Conservation (phyloP, 306 rosid species). For the Clitoria ternatea region DNA sequence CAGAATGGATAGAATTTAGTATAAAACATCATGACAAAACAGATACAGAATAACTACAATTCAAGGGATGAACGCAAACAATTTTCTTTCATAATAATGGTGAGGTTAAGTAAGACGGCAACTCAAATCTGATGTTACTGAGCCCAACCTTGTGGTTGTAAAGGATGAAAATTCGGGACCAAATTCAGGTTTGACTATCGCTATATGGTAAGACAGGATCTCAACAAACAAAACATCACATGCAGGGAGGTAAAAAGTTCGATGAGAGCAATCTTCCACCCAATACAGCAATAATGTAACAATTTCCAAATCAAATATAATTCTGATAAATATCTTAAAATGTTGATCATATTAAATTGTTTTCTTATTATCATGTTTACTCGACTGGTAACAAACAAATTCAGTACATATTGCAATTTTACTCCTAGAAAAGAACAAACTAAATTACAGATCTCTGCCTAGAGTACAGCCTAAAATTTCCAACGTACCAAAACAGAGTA, state of each 20-base stretch:
- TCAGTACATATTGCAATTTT: not conserved
- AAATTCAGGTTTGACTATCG: constrained; percentile 18
- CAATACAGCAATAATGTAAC: constrained; percentile 11
- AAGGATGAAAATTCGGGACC: constrained; percentile 24
- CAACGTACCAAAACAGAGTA: no score
- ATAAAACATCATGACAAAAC: no score
- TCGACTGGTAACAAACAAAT: not conserved
- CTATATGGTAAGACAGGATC: constrained; percentile 28
- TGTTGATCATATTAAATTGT: not conserved
- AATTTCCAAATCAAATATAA: not conserved
- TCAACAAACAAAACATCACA: constrained; percentile 45
- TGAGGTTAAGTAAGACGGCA: not conserved
- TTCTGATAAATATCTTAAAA: no score
- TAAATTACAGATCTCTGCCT: not conserved
- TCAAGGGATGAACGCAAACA: not conserved
- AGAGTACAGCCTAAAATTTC: constrained; percentile 13
- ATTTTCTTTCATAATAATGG: constrained; percentile 13
- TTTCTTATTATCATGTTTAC: not conserved
- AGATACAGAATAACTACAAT: no score
- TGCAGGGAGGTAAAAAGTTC: constrained; percentile 27
- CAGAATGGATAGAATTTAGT: no score
- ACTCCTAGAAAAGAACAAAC: not conserved
- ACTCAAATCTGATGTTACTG: constrained; percentile 24
- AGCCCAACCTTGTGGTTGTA: constrained; percentile 26
- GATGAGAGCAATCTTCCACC: constrained; percentile 39